phyloP scores from a whole-genome alignment of 768 basidiomycete species.

The Suillus subalutaceus region DNA sequence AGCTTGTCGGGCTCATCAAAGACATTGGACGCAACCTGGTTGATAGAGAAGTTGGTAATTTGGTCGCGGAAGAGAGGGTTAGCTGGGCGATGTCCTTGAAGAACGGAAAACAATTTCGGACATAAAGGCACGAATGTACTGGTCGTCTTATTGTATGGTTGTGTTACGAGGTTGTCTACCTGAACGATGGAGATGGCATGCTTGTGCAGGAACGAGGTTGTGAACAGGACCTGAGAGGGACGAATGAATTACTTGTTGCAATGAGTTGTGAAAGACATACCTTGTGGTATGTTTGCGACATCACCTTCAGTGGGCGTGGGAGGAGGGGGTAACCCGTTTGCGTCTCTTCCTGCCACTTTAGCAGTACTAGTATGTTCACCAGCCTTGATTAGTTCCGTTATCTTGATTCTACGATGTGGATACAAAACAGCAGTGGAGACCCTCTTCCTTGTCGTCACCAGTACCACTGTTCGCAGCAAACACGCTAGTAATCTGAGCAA shows the following conservation, averaged over 20 bases:
- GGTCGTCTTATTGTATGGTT: slow-evolving; percentile 88
- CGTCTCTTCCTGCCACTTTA: slow-evolving; percentile 39
- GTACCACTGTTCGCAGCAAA: slow-evolving; percentile 63
- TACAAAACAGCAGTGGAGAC: slow-evolving; percentile 94
- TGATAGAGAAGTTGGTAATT: slow-evolving; percentile 94
- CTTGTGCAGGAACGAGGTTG: slow-evolving; percentile 81
- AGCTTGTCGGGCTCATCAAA: slow-evolving; percentile 98
- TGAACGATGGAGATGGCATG: slow-evolving; percentile 87
- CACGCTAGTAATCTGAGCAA: slow-evolving; percentile 95
- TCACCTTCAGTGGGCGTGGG: slow-evolving; percentile 29
- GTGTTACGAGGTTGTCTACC: slow-evolving; percentile 79
- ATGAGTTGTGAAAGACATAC: slow-evolving; percentile 16
- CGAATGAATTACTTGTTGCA: background rate
- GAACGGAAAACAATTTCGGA: slow-evolving; percentile 93
- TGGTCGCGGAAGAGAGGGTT: slow-evolving; percentile 98
- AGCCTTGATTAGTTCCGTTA: slow-evolving; percentile 82
- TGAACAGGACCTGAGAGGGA: slow-evolving; percentile 59
- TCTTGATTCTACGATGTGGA: slow-evolving; percentile 87
- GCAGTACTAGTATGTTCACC: slow-evolving; percentile 45
- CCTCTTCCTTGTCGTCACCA: slow-evolving; percentile 77
- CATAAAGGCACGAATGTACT: slow-evolving; percentile 95
- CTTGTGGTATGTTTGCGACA: slow-evolving; percentile 25
- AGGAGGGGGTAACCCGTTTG: slow-evolving; percentile 53
- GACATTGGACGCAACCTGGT: slow-evolving; percentile 88
- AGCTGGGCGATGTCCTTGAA: slow-evolving; percentile 97